phyloP scores from a whole-genome alignment of 2,329 filamentous ascomycete genomes.

The Pezicula neosporulosa region DNA sequence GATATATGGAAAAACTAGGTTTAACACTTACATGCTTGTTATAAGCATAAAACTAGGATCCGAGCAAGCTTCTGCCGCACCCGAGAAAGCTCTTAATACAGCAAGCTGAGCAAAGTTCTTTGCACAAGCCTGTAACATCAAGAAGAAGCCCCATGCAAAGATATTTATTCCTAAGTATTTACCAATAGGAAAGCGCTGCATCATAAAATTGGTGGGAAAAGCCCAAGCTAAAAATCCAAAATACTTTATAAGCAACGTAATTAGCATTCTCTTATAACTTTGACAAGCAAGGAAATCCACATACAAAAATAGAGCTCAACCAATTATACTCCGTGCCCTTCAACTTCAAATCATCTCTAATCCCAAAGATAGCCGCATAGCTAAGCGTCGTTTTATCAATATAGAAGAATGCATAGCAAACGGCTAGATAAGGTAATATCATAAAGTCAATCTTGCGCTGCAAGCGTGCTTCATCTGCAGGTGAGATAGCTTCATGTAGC shows the following conservation, averaged over 20 bases:
- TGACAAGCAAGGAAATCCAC: no score
- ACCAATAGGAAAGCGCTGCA: slow-evolving; percentile 49
- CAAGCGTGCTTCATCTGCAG: slow-evolving; percentile 41
- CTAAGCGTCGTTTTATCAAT: slow-evolving; percentile 41
- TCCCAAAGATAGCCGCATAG: slow-evolving; percentile 56
- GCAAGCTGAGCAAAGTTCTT: slow-evolving; percentile 48
- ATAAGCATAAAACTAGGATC: slow-evolving; percentile 59
- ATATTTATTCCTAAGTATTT: slow-evolving; percentile 54
- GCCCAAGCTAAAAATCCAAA: slow-evolving; percentile 48
- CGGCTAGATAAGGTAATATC: slow-evolving; percentile 53
- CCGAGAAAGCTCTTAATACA: slow-evolving; percentile 47
- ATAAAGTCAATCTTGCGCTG: slow-evolving; percentile 55
- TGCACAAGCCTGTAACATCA: slow-evolving; percentile 47
- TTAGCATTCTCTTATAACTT: no score
- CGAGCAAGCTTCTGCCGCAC: slow-evolving; percentile 52
- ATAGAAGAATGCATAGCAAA: slow-evolving; percentile 47
- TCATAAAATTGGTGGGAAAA: slow-evolving; percentile 49
- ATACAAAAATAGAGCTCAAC: slow-evolving; percentile 41
- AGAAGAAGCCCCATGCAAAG: slow-evolving; percentile 41
- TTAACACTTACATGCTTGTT: slow-evolving; percentile 45
- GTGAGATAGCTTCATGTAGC: slow-evolving; percentile 40
- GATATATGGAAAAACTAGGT: no score
- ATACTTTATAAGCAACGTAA: no score
- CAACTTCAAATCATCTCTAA: slow-evolving; percentile 49
- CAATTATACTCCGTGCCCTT: slow-evolving; percentile 48